Conservation (phyloP, 805 yeast genomes). For the Candida hispaniensis region DNA sequence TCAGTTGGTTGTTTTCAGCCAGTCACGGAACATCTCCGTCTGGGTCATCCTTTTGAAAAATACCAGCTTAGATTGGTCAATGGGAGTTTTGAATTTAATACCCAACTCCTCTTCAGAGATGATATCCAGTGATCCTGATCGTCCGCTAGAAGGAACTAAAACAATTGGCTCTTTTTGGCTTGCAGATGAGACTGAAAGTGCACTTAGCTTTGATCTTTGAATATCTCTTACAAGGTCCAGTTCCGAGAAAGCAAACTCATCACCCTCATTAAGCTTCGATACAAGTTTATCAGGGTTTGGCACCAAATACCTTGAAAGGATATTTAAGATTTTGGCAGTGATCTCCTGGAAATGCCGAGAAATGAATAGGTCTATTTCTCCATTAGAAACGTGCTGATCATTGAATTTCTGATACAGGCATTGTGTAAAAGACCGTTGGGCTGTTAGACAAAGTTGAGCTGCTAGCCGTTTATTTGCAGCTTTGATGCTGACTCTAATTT, state of each 20-base stretch:
- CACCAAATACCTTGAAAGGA: slow-evolving; percentile 4
- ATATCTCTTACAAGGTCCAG: slow-evolving; percentile 6
- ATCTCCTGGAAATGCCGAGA: slow-evolving; percentile 7
- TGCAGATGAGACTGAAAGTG: slow-evolving; percentile 2
- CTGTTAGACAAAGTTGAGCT: no score
- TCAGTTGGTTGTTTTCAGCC: no score
- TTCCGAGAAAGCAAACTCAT: slow-evolving; percentile 1
- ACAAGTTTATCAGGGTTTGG: slow-evolving; percentile 5
- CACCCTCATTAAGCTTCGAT: no score
- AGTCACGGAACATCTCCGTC: slow-evolving; percentile 6
- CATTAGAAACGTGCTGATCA: slow-evolving; percentile 8
- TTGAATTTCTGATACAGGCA: no score
- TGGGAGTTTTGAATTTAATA: slow-evolving; percentile 1
- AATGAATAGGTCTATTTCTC: slow-evolving; percentile 6
- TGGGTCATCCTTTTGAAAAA: slow-evolving; percentile 10
- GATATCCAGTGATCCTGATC: slow-evolving; percentile 2
- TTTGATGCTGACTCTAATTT: no score
- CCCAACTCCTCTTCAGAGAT: slow-evolving; percentile 13
- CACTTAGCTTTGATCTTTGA: background rate
- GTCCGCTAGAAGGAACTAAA: slow-evolving; percentile 4
- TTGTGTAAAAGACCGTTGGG: no score
- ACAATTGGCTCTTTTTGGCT: background rate
- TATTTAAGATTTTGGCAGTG: background rate
- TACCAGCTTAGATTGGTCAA: slow-evolving; percentile 4
- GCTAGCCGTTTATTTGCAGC: no score